Conservation (phyloP, 176 grass and related monocot genomes). For the Musa itinerans region DNA sequence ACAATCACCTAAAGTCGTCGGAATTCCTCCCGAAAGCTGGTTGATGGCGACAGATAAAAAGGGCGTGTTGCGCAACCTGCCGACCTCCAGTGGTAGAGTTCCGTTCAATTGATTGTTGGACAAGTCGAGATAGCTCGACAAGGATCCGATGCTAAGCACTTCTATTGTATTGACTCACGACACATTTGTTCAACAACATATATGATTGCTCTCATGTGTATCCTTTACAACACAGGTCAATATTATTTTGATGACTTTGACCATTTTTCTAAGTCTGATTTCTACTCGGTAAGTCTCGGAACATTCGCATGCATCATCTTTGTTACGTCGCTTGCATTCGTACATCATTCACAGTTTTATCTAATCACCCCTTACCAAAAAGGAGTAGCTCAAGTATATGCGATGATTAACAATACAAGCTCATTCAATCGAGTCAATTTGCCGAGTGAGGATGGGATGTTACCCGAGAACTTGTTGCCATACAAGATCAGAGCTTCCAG, state of each 20-base stretch:
- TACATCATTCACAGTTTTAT: no score
- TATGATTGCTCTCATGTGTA: no score
- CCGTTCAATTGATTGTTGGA: conserved; percentile 48
- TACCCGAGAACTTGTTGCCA: conserved; percentile 32
- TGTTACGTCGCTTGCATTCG: no score
- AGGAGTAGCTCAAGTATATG: no score
- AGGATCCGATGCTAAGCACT: conserved; percentile 26
- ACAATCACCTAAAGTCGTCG: conserved; percentile 28
- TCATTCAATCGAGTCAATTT: conserved; percentile 23
- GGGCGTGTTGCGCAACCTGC: conserved; percentile 26
- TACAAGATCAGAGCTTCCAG: conserved; percentile 29
- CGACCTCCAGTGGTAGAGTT: conserved; percentile 27
- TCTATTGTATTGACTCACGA: no score
- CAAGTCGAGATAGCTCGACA: conserved; percentile 26
- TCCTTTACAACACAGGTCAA: no score
- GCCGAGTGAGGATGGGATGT: conserved; percentile 34
- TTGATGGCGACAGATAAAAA: conserved; percentile 33
- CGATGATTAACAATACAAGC: conserved; percentile 34
- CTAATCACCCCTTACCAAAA: no score
- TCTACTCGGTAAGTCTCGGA: no score
- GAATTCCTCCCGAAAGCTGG: conserved; percentile 29
- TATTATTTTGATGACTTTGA: no score
- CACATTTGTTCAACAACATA: no score
- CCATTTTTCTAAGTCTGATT: no score
- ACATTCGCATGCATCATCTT: no score